Base-by-base conservation (phyloP, 352 stramenopile genomes). In the Salisapilia sapeloensis region DNA sequence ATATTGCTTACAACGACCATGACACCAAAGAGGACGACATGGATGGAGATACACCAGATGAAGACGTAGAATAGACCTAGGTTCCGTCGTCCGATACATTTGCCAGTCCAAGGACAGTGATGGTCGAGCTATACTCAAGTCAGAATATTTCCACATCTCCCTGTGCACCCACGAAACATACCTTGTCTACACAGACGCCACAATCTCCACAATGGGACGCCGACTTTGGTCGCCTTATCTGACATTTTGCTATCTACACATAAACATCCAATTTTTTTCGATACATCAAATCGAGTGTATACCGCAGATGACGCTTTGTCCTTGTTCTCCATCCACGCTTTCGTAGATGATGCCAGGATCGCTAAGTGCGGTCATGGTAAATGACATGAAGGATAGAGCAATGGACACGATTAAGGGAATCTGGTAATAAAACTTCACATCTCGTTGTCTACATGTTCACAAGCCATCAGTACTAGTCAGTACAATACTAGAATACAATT, bases 21-120 rank as follows among this genome's bases (percentile, higher is more conserved):
- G 15, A 53, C 44, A 25, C 31, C 53, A 23, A 69, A 56, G 33
- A 75, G 54, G 29, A 81, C 58, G 26, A 78, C 57, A 37, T 86
- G 70, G 14, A 79, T 29, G 18, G 59, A 65, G 49, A 89, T 70
- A 42, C 47, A 54, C 13, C 44, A 53, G 13, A 87, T 44, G 42
- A 87, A 92, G 12, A 61, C 54, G 52, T 90, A 85, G 39, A 92
- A 92, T 55, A 50, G 77, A 24, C 56, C 54, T 19, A 92, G 51
- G 17, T 69, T 93, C 42, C 67, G 53, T 42, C 79, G 58, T 34
- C 77, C 80, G 14, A 93, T 71, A 51, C 80, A 93, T 47, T 93
- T 92, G 42, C 80, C 77, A 9, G 82, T 95, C 76, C 81, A 95
- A 15, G 82, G 82, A 41, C 82, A 95, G 42, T 95, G 82, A 49